Percentiles rank a stretch among this genome's conserved stretches.
Conservation (phyloP, 2,329 filamentous ascomycete genomes). For the Fusarium cyanostomum region DNA sequence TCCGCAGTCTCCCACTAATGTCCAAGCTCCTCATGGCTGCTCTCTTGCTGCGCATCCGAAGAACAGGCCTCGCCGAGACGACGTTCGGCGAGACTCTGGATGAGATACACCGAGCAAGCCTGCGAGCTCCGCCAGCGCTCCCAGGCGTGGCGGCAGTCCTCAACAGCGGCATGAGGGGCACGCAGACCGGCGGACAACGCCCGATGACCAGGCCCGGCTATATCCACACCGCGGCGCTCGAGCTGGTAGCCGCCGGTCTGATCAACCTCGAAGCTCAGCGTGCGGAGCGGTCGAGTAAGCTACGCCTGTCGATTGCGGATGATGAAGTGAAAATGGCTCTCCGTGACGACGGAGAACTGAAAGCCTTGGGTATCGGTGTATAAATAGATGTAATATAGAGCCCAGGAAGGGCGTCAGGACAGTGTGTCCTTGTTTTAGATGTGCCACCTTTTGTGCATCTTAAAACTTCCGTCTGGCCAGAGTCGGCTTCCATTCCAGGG, state of each 20-base stretch:
- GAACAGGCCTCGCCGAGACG: slow-evolving; percentile 87
- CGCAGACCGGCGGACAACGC: slow-evolving; percentile 42
- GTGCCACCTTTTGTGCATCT: slow-evolving; percentile 18
- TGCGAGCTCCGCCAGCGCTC: slow-evolving; percentile 48
- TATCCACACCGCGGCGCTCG: slow-evolving; percentile 78
- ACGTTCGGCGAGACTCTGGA: slow-evolving; percentile 90
- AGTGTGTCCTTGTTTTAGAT: slow-evolving; percentile 19
- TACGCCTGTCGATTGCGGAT: slow-evolving; percentile 85
- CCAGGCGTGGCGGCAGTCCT: slow-evolving; percentile 52
- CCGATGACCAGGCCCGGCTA: slow-evolving; percentile 48
- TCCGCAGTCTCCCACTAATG: slow-evolving; percentile 81
- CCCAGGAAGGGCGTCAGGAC: slow-evolving; percentile 11
- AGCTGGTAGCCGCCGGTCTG: slow-evolving; percentile 87
- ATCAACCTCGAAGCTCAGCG: slow-evolving; percentile 83
- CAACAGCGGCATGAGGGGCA: slow-evolving; percentile 42
- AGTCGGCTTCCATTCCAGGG: slow-evolving; percentile 89
- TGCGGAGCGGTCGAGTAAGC: slow-evolving; percentile 86
- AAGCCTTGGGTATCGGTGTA: slow-evolving; percentile 73
- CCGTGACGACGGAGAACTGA: slow-evolving; percentile 87
- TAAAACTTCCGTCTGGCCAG: slow-evolving; percentile 80
- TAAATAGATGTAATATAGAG: slow-evolving; percentile 43
- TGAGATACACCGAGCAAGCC: slow-evolving; percentile 63
- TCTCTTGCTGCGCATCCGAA: slow-evolving; percentile 78
- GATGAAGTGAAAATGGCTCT: slow-evolving; percentile 92
- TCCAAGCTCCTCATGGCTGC: slow-evolving; percentile 88